Conservation (phyloP, 371 early-diverging fungal genomes). For the Mortierella sp. region DNA sequence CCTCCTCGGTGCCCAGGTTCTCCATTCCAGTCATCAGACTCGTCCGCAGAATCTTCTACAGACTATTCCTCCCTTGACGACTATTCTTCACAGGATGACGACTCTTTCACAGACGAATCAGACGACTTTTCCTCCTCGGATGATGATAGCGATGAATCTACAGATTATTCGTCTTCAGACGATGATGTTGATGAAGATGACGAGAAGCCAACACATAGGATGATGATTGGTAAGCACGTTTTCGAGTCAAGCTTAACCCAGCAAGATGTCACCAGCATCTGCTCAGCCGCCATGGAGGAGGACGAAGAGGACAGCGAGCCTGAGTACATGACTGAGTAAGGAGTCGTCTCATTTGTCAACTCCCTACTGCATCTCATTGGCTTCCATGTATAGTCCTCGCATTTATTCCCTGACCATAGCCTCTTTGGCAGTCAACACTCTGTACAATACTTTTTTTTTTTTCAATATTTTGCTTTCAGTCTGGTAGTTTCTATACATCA, state of each 20-base stretch:
- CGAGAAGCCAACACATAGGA: slow-evolving; percentile 16
- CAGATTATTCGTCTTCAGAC: slow-evolving; percentile 40
- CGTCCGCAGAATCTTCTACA: slow-evolving; percentile 36
- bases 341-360: too few relatives aligned
- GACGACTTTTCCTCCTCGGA: slow-evolving; percentile 43
- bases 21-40: slow-evolving; percentile 37
- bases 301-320: slow-evolving; percentile 24
- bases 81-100: slow-evolving; percentile 40
- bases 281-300: slow-evolving; percentile 28
- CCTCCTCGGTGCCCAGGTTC: slow-evolving; percentile 50
- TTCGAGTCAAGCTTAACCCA: slow-evolving; percentile 31
- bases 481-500: too few relatives aligned
- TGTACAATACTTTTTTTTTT: background rate
- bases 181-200: slow-evolving; percentile 29
- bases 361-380: too few relatives aligned
- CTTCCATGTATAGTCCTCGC: too few relatives aligned
- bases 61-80: slow-evolving; percentile 45
- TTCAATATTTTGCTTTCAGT: background rate
- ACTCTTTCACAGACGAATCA: slow-evolving; percentile 31
- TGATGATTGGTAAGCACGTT: slow-evolving; percentile 22
- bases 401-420: too few relatives aligned
- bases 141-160: slow-evolving; percentile 33
- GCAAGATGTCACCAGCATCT: slow-evolving; percentile 30
- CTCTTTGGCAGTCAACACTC: too few relatives aligned
- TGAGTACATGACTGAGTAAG: slow-evolving; percentile 51